Evolutionary conservation across 495 filamentous ascomycete genomes (phyloP), one percentile per base, ranked within the genome.

Genomic region (Halenospora varia): DNA sequence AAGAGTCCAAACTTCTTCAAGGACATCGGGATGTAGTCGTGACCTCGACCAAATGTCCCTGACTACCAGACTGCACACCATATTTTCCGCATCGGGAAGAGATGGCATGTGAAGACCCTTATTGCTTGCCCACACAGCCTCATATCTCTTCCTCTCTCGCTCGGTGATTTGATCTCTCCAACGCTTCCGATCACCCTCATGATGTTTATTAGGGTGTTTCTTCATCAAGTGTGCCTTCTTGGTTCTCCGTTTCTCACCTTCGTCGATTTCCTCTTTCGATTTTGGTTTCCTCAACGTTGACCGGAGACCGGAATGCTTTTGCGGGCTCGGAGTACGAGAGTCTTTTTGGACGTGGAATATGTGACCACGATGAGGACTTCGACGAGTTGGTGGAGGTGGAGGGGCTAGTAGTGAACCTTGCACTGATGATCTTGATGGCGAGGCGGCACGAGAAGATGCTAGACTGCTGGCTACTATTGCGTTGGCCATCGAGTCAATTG

Each of bases 41-140:
- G 88, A 91, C 44, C 94, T 82, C 3, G 72, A 71, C 92, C 91
- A 98, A 40, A 98, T 86, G 59, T 97, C 95, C 24, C 88, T 77
- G 8, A 87, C 90, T 29, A 96, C 83, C 0, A 96, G 70, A 61
- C 88, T 88, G n/a, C 84, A 75, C 9, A 97, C 87, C 62, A 79
- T 75, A 0, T 48, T 24, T 15, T 59, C 44, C 3, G 40, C 35
- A 2, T 39, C 29, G 2, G 44, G 46, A 4, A 3, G 15, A 29
- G 56, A n/a, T 45, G 52, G 29, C 8, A 58, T 50, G 25, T 51
- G 71, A n/a, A 92, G 54, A 0, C 92, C 93, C 56, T 83, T 83
- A 65, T 98, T 97, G 17, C 90, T 92, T 22, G 95, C 94, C 91
- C 92, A 98, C 2, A 98, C 86, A 3, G 91, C 95, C 72, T 97